Conservation (phyloP, 2,329 filamentous ascomycete species). For the Ilyonectria destructans region DNA sequence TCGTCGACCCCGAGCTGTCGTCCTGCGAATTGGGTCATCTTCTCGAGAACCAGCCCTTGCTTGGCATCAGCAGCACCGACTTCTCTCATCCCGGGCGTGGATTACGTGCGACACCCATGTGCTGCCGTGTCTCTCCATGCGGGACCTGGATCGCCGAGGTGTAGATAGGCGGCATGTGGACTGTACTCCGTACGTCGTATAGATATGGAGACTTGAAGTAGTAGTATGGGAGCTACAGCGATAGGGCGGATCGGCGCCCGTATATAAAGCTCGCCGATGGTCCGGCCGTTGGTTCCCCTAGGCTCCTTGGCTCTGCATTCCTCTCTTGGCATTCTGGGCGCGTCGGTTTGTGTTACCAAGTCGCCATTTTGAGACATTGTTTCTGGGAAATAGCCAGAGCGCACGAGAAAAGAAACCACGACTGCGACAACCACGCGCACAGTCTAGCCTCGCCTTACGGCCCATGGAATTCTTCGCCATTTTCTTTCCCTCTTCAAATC, state of each 20-base stretch:
- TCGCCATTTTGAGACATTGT: conserved; percentile 15
- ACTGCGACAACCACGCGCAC: not conserved
- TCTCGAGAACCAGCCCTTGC: not conserved
- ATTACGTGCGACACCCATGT: conserved; percentile 15
- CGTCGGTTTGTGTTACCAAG: not conserved
- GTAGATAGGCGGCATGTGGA: not conserved
- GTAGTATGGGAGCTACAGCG: conserved; percentile 7
- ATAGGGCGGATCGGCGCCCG: conserved; percentile 10
- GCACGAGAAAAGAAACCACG: not conserved
- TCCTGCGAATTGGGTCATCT: not conserved
- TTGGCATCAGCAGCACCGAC: not conserved
- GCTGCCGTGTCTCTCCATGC: not conserved
- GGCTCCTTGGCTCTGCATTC: conserved; percentile 13
- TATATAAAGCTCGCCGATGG: conserved; percentile 33
- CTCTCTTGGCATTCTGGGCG: conserved; percentile 12
- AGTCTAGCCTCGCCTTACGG: not conserved
- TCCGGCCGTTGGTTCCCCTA: conserved; percentile 10
- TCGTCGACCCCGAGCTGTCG: not conserved
- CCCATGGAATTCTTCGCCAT: conserved; percentile 49
- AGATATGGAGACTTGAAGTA: not conserved
- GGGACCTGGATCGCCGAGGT: not conserved
- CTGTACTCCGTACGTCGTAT: not conserved
- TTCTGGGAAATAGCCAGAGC: conserved; percentile 3
- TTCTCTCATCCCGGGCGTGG: conserved; percentile 10
- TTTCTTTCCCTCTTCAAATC: conserved; percentile 48